A percentile compares a stretch with the other conserved stretches of the same genome.
phyloP scores from a whole-genome alignment of 805 yeast genomes.

The Candida xiaguanensis region DNA sequence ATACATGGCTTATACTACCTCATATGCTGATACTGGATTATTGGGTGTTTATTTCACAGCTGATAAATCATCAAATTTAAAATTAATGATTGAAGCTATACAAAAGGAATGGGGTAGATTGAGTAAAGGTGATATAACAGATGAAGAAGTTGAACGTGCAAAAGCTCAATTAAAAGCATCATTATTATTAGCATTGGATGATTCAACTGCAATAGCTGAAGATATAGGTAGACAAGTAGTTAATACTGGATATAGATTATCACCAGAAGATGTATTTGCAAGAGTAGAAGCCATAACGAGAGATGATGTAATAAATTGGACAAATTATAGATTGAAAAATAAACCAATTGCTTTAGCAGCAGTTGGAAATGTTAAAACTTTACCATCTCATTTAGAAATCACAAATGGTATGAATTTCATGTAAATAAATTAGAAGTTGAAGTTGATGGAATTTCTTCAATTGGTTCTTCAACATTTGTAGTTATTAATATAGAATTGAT shows the following conservation, averaged over 20 bases:
- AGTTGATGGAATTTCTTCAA: slow-evolving; percentile 26
- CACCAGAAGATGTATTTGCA: slow-evolving; percentile 71
- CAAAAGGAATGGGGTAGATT: slow-evolving; percentile 87
- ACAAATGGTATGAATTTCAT: slow-evolving; percentile 27
- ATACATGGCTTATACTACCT: slow-evolving; percentile 93
- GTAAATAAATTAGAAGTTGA: slow-evolving; percentile 8
- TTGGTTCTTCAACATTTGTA: slow-evolving; percentile 23
- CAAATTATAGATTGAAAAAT: slow-evolving; percentile 69
- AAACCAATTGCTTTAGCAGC: slow-evolving; percentile 91
- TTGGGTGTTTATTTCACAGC: slow-evolving; percentile 96
- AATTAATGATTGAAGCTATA: slow-evolving; percentile 68
- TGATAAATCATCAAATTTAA: slow-evolving; percentile 66
- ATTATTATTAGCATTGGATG: slow-evolving; percentile 82
- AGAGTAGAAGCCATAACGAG: slow-evolving; percentile 75
- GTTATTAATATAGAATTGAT: slow-evolving; percentile 51
- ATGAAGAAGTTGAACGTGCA: slow-evolving; percentile 87
- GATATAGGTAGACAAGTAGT: slow-evolving; percentile 97
- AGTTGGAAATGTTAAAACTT: slow-evolving; percentile 70
- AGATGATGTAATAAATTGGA: slow-evolving; percentile 83
- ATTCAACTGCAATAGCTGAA: slow-evolving; percentile 94
- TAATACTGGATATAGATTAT: slow-evolving; percentile 78
- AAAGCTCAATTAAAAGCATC: slow-evolving; percentile 95
- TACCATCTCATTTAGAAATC: slow-evolving; percentile 67
- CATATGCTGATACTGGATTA: slow-evolving; percentile 94
- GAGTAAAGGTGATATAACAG: slow-evolving; percentile 70